Conservation (phyloP, 768 basidiomycete species). For the Neoboletus magnificus region DNA sequence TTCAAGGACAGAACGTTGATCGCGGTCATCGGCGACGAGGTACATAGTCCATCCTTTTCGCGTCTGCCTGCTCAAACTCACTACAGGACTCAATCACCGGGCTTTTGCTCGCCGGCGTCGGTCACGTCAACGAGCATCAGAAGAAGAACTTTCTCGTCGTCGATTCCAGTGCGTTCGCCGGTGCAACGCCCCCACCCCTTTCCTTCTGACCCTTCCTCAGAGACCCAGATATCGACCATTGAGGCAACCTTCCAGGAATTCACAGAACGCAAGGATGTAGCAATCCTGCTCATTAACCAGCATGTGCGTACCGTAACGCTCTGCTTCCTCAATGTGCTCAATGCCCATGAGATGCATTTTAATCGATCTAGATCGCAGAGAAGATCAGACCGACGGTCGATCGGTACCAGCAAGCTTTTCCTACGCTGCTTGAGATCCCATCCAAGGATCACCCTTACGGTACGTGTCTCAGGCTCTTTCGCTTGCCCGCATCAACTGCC, state of each 20-base stretch:
- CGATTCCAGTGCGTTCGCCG: conserved; percentile 71
- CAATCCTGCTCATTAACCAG: conserved; percentile 96
- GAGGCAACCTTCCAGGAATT: conserved; percentile 93
- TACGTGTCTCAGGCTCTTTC: conserved; percentile 41
- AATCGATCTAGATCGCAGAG: conserved; percentile 76
- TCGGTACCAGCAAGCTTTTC: conserved; percentile 93
- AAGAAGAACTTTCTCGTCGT: conserved; percentile 98
- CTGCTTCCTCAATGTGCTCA: not conserved
- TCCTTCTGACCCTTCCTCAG: conserved; percentile 39
- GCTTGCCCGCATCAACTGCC: not conserved
- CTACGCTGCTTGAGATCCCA: conserved; percentile 94
- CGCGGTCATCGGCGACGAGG: conserved; percentile 98
- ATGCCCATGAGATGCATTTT: conserved; percentile 9
- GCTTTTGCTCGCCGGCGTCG: conserved; percentile 90
- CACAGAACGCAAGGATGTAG: conserved; percentile 91
- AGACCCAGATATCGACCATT: conserved; percentile 87
- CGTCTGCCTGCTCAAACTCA: conserved; percentile 7
- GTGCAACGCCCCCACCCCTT: not conserved
- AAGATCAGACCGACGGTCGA: conserved; percentile 95
- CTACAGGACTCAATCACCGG: conserved; percentile 94
- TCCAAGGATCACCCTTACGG: conserved; percentile 99
- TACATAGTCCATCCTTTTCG: conserved; percentile 29
- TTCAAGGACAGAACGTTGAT: conserved; percentile 84
- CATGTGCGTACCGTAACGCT: conserved; percentile 58
- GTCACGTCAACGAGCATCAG: conserved; percentile 84